Percentiles rank a stretch among this genome's conserved stretches.
These are phyloP conservation scores for Pontederia crassipes DNA, from an alignment of 176 grass and related monocot genomes.

Conservation along the genomic window DNA sequence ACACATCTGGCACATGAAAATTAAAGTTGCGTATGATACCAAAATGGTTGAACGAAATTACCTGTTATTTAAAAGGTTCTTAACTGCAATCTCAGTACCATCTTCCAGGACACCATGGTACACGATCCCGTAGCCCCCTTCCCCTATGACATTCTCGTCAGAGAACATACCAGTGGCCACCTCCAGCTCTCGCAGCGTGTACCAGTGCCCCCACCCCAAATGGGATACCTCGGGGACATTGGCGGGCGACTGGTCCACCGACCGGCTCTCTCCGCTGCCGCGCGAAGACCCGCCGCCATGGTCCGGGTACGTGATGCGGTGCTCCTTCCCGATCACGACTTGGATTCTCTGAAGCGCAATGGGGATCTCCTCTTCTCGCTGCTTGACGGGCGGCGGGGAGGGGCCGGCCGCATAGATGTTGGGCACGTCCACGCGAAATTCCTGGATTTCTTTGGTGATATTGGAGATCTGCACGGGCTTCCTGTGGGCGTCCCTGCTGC, in stretches of 20 bases:
- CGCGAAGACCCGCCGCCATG: slow-evolving; percentile 45
- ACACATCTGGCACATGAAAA: too few relatives aligned
- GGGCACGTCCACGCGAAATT: not conserved
- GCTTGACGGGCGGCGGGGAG: not conserved
- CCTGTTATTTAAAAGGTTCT: slow-evolving; percentile 90
- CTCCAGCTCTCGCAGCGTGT: slow-evolving; percentile 90
- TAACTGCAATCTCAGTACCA: slow-evolving; percentile 68
- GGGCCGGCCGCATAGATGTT: not conserved
- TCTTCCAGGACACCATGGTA: slow-evolving; percentile 87
- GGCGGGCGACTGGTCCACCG: slow-evolving; percentile 28
- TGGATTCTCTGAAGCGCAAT: slow-evolving; percentile 38
- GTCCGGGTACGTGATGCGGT: slow-evolving; percentile 80
- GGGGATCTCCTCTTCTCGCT: slow-evolving; percentile 5
- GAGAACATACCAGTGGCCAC: slow-evolving; percentile 71
- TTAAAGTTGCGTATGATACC: slow-evolving; percentile 8
- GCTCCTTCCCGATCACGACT: slow-evolving; percentile 84
- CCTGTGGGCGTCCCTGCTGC: not conserved
- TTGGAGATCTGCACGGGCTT: not conserved
- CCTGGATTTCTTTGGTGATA: not conserved
- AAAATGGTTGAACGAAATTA: slow-evolving; percentile 18
- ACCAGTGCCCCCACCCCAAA: slow-evolving; percentile 91
- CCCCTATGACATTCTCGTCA: slow-evolving; percentile 82
- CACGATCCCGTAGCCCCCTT: slow-evolving; percentile 89
- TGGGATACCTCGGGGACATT: slow-evolving; percentile 70
- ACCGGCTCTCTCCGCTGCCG: slow-evolving; percentile 57